Base-by-base conservation (phyloP, 805 yeast genomes). In the Ogataea allantospora region DNA sequence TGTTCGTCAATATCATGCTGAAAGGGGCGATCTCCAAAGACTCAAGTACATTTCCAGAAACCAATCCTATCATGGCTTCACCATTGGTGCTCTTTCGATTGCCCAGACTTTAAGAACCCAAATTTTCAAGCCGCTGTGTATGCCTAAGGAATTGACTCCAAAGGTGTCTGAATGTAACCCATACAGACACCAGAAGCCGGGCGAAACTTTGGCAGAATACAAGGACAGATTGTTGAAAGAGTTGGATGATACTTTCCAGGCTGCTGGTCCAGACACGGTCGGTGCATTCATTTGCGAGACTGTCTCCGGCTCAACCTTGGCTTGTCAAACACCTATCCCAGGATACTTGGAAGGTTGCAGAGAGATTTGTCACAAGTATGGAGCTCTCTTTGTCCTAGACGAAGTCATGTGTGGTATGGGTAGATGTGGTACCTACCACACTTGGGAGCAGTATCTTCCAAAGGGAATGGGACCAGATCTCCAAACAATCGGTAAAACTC, bases 361-460 rank as follows among this genome's bases (percentile, higher is more conserved):
- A 35, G 65, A 57, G 27, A 49, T 74, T 22, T 71, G 77, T 51
- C 68, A 70, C 53, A 73, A 72, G 50, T 72, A 72, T 50, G 77
- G 70, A 24, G 62, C 68, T 27, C 53, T 73, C 22, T 58, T 74
- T 42, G 59, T 70, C 54, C 58, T 71, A 30, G 79, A 74, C 44
- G 79, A 75, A 54, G 74, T 73, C 22, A 71, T 73, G 77, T 71
- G 74, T 50, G 79, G 79, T 16, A 64, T 71, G 26, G 78, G 77
- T 22, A 64, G 79, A 50, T 57, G 66, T 43, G 77, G 78, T 30
- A 60, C 63, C 15, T 62, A 65, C 33, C 68, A 68, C 52, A 71
- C 76, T 27, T 71, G 40, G 40, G 41, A 43, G 15, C 45, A 42
- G 21, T 42, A 25, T 26, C 24, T 42, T 15, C 38, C 43, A 18